These are phyloP conservation scores for Panaeolus cyanescens DNA, from an alignment of 768 basidiomycete genomes.

Conservation along the genomic window DNA sequence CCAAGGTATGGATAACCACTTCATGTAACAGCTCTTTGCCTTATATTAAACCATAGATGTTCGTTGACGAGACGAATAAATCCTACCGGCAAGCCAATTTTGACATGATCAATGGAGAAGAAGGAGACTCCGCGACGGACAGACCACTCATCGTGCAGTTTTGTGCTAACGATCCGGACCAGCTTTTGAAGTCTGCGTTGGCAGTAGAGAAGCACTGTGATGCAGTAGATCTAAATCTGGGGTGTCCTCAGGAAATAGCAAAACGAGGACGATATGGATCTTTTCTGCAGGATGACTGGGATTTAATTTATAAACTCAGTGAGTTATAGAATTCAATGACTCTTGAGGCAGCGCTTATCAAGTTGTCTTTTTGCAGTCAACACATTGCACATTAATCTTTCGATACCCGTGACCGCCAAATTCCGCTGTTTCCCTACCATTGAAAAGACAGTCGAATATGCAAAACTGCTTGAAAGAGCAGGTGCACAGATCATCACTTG, in stretches of 20 bases:
- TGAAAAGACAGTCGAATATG: slow-evolving; percentile 91
- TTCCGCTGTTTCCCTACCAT: slow-evolving; percentile 88
- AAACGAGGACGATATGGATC: slow-evolving; percentile 84
- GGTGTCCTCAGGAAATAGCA: slow-evolving; percentile 96
- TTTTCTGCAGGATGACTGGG: slow-evolving; percentile 96
- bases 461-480: slow-evolving; percentile 92
- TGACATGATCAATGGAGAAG: slow-evolving; percentile 72
- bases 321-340: slow-evolving; percentile 20
- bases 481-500: slow-evolving; percentile 95
- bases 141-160: slow-evolving; percentile 92
- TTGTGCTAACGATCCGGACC: slow-evolving; percentile 86
- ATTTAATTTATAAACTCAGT: slow-evolving; percentile 81
- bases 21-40: not conserved
- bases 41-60: slow-evolving; percentile 50
- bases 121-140: slow-evolving; percentile 74
- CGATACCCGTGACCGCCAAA: slow-evolving; percentile 94
- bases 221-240: slow-evolving; percentile 92
- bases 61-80: slow-evolving; percentile 51
- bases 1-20: slow-evolving; percentile 54
- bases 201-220: slow-evolving; percentile 81
- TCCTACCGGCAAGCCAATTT: slow-evolving; percentile 66
- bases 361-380: slow-evolving; percentile 62
- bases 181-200: slow-evolving; percentile 76
- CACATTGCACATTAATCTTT: slow-evolving; percentile 79
- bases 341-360: not conserved